Evolutionary conservation across 768 basidiomycete genomes (phyloP), one percentile per base, ranked within the genome.

Genomic region (Mrakia hoshinonis): DNA sequence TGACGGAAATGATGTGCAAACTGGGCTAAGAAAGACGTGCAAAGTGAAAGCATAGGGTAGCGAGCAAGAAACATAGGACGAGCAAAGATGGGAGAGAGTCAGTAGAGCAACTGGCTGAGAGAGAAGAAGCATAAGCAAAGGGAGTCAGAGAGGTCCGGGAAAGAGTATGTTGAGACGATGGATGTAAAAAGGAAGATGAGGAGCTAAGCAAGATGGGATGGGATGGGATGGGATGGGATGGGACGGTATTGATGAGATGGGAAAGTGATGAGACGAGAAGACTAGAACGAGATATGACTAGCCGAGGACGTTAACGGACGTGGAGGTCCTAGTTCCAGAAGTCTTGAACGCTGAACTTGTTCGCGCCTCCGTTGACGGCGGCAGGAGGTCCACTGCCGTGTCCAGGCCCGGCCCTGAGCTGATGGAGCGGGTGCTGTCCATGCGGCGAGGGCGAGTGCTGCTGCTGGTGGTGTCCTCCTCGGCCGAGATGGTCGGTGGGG

Each of bases 281-380:
- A 39, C 36, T 38, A 62, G 39, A n/a, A 22, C 4, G 39, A 62
- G 39, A 62, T 3, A 62, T 38, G 60, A 38, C 24, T 20, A 34
- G 22, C 34, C 11, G 18, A 61, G 39, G 39, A 38, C n/a, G 34
- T 26, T 24, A 24, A n/a, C 24, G 15, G 34, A 29, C 34, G 58
- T 22, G 61, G 31, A 47, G 46, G 34, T 20, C 10, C n/a, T 36
- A 70, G 26, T 63, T 64, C 69, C 69, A 70, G 22, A 70, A 62
- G 58, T 70, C 69, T 36, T 63, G 61, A 15, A 70, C 69, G 12
- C 61, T 63, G 51, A 70, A 70, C 61, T 61, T 63, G 47, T 55
- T 55, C n/a, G n/a, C n/a, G 54, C 47, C 48, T n/a, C 54, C 67
- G 9, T 36, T 47, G 0, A 36, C 36, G 26, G 43, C 26, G 10